A percentile compares a stretch with the other conserved stretches of the same genome.
Evolutionary conservation across 148 eudicot species (phyloP).

Genomic region (Chenopodium album): DNA sequence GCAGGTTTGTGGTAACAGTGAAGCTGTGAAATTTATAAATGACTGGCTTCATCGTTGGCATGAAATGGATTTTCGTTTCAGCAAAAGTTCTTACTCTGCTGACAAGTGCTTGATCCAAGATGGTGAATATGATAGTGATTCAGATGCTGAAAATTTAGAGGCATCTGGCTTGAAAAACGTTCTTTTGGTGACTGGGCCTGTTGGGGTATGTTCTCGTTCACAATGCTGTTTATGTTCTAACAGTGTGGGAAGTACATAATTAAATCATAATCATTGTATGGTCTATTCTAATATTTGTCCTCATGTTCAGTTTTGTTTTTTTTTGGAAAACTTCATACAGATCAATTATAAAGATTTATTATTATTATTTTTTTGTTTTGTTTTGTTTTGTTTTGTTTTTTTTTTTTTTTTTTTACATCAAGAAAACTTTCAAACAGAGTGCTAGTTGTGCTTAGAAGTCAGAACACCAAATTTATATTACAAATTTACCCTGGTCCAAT

Average conservation of each 20-base stretch:
- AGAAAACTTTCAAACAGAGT: too few species aligned
- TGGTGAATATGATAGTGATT: slow-evolving; percentile 42
- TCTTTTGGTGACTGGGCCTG: slow-evolving; percentile 88
- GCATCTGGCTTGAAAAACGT: slow-evolving; percentile 69
- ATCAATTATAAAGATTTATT: too few species aligned
- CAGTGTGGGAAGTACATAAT: not conserved
- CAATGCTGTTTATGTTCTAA: slow-evolving; percentile 5
- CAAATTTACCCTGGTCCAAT: too few species aligned
- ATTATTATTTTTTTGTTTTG: too few species aligned
- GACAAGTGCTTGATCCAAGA: slow-evolving; percentile 35
- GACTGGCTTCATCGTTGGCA: slow-evolving; percentile 88
- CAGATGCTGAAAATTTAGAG: slow-evolving; percentile 45
- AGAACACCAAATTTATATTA: too few species aligned
- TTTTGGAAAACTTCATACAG: too few species aligned
- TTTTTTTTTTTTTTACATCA: too few species aligned
- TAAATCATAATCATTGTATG: not conserved
- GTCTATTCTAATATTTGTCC: not conserved
- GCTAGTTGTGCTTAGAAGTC: too few species aligned
- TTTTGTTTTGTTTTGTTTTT: too few species aligned
- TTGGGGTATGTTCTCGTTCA: slow-evolving; percentile 65
- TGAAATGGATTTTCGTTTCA: slow-evolving; percentile 48
- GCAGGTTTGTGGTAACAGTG: slow-evolving; percentile 90
- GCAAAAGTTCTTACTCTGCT: slow-evolving; percentile 33
- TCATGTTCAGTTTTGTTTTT: not conserved
- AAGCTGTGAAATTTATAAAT: slow-evolving; percentile 65